Evolutionary conservation across 2,329 filamentous ascomycete species (phyloP).

Genomic region (Coniochaeta sp.): DNA sequence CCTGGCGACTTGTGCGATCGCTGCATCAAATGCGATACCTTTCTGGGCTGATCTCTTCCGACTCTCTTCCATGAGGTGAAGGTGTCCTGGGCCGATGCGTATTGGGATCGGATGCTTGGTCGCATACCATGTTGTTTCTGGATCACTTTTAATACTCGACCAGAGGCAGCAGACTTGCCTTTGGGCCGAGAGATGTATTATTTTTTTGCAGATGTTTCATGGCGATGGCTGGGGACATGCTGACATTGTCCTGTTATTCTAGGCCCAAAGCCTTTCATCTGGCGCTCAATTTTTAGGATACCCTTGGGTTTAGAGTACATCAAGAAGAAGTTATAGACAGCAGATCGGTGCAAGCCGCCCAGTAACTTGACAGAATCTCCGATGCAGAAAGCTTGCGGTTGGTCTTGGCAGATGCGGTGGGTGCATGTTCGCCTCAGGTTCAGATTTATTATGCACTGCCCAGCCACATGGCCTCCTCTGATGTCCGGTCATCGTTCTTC

Average conservation of each 20-base stretch:
- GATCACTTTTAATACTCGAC: too few relatives aligned
- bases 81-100: not conserved
- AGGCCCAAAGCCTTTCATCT: not conserved
- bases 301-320: not conserved
- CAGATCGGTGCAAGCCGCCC: not conserved
- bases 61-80: not conserved
- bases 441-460: not conserved
- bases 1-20: not conserved
- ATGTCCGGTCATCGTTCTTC: not conserved
- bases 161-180: too few relatives aligned
- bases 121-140: too few relatives aligned
- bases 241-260: not conserved
- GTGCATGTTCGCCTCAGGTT: not conserved
- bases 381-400: not conserved
- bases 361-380: not conserved
- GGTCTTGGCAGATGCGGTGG: not conserved
- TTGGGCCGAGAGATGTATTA: too few relatives aligned
- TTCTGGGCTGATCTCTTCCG: not conserved
- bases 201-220: too few relatives aligned
- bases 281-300: not conserved
- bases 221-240: too few relatives aligned
- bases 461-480: not conserved
- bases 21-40: not conserved
- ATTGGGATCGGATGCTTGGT: too few relatives aligned
- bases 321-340: not conserved